Conservation (phyloP, 495 filamentous ascomycete species). For the Eremomyces bilateralis region DNA sequence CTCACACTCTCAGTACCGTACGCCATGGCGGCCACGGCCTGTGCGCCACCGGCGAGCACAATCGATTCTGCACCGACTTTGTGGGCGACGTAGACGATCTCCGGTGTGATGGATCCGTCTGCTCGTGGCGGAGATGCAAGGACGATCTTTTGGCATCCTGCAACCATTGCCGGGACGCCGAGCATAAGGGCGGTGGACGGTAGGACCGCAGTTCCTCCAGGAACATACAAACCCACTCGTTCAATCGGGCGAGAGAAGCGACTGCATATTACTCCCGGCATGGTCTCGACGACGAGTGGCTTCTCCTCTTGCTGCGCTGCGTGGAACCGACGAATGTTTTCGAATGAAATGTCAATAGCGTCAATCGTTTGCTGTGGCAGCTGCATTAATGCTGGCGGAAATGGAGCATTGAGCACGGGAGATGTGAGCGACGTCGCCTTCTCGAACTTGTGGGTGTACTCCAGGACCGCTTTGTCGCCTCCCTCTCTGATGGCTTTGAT, state of each 20-base stretch:
- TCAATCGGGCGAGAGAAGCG: slow-evolving; percentile 87
- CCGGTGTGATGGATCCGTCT: slow-evolving; percentile 80
- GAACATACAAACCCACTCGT: slow-evolving; percentile 82
- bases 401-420: slow-evolving; percentile 72
- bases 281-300: slow-evolving; percentile 70
- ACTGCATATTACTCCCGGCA: slow-evolving; percentile 89
- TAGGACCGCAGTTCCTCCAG: slow-evolving; percentile 85
- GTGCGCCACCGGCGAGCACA: slow-evolving; percentile 83
- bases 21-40: slow-evolving; percentile 81
- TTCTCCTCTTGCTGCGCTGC: slow-evolving; percentile 65
- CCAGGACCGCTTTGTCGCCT: slow-evolving; percentile 71
- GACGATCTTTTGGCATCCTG: slow-evolving; percentile 90
- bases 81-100: slow-evolving; percentile 96
- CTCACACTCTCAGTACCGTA: slow-evolving; percentile 65
- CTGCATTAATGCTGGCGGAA: slow-evolving; percentile 65
- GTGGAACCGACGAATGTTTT: slow-evolving; percentile 89
- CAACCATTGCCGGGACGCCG: slow-evolving; percentile 90
- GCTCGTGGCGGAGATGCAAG: slow-evolving; percentile 75
- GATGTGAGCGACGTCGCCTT: slow-evolving; percentile 77
- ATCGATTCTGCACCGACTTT: slow-evolving; percentile 91
- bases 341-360: slow-evolving; percentile 82
- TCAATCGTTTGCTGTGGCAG: slow-evolving; percentile 57
- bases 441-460: slow-evolving; percentile 93
- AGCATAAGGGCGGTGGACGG: slow-evolving; percentile 95
- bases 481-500: slow-evolving; percentile 59